Base-by-base conservation (phyloP, 2,329 filamentous ascomycete genomes). In the Pochonia chlamydosporia region DNA sequence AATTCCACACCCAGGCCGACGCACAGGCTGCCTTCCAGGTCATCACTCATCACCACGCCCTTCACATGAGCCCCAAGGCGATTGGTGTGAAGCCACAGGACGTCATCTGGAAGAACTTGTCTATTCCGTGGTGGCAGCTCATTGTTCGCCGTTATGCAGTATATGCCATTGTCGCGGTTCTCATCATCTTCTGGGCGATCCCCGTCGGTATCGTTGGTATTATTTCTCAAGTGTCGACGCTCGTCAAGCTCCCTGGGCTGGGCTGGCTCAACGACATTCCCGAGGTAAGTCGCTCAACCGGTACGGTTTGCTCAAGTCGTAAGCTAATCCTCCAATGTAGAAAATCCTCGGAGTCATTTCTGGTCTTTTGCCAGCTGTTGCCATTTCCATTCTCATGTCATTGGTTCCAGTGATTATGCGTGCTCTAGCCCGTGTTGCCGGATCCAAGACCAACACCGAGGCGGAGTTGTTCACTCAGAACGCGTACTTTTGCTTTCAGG, bases 401-500 rank as follows among this genome's bases (percentile, higher is more conserved):
- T 72, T 92, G 40, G 79, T 97, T 1, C 92, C 89, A 79, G 59
- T 69, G 5, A 59, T 69, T 47, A 89, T 50, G 85, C 87, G 45
- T 60, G 68, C 31, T 0, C 86, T 89, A 63, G 91, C 91, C 52
- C 91, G 82, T 63, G 66, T 87, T 30, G 78, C 87, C 30, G 93
- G 93, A 49, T 85, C 85, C 53, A 88, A 90, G 8, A 92, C 89
- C 1, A 66, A 82, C 16, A 86, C 89, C 1, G 80, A 85, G 7
- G 82, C 93, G 13, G 93, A 99, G 68, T 74, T 97, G 10, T 90
- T 88, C 52, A 91, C 89, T 0, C 89, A 97, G 63, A 95, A 93
- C 62, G 86, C 83, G 58, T 97, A 95, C 74, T 99, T 96, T 59
- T 79, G 79, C 51, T 95, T 95, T 72, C 88, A 93, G 66, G 80